A percentile compares a stretch with the other conserved stretches of the same genome.
These are phyloP conservation scores for Colletotrichum aenigma DNA, from an alignment of 2,329 filamentous ascomycete genomes.

Conservation along the genomic window DNA sequence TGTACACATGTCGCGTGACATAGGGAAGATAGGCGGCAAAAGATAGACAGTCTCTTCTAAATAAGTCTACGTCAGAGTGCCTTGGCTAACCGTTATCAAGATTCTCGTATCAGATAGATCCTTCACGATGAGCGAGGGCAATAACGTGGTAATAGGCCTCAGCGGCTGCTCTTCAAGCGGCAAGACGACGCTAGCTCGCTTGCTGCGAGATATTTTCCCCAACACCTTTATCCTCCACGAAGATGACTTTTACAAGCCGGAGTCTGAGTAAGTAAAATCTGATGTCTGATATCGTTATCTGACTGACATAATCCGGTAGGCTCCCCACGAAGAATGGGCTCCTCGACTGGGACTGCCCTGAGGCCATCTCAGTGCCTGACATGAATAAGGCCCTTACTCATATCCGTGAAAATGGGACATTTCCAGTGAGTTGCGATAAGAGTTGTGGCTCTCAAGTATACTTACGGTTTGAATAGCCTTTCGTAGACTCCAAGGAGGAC, in stretches of 20 bases:
- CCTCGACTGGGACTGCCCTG: constrained; percentile 91
- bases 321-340: constrained; percentile 64
- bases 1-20: neutral
- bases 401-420: constrained; percentile 70
- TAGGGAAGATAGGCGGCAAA: neutral
- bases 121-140: constrained; percentile 37
- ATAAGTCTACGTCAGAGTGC: neutral
- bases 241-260: constrained; percentile 92
- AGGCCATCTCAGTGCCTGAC: constrained; percentile 73
- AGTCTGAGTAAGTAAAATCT: constrained; percentile 62
- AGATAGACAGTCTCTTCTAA: neutral
- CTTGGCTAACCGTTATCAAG: neutral
- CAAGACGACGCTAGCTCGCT: constrained; percentile 89
- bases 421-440: constrained; percentile 55
- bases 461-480: constrained; percentile 38
- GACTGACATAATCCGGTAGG: constrained; percentile 34
- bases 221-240: constrained; percentile 85
- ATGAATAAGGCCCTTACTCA: constrained; percentile 72
- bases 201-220: constrained; percentile 83
- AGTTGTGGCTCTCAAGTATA: no score
- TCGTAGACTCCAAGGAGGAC: constrained; percentile 63
- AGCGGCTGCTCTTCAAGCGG: constrained; percentile 92
- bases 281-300: neutral
- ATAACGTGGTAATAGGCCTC: constrained; percentile 74
- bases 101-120: neutral